These are phyloP conservation scores for Veloporphyrellus conicus DNA, from an alignment of 1,284 basidiomycete species.

Conservation along the genomic window DNA sequence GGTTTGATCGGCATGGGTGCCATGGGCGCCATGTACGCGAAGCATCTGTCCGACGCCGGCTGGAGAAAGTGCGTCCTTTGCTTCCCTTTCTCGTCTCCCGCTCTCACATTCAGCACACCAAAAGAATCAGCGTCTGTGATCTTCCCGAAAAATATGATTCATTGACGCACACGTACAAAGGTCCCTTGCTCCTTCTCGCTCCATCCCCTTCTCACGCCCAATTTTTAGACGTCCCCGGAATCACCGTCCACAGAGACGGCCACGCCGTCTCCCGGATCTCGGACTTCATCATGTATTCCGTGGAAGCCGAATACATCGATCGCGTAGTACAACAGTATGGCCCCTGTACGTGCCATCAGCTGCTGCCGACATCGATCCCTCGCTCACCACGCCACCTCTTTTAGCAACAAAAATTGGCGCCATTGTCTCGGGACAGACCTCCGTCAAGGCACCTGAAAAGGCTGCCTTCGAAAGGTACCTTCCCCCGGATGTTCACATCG, in stretches of 20 bases:
- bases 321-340: slow-evolving; percentile 85
- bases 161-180: slow-evolving; percentile 60
- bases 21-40: slow-evolving; percentile 95
- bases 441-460: slow-evolving; percentile 93
- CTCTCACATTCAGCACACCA: not conserved
- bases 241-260: slow-evolving; percentile 73
- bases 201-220: slow-evolving; percentile 3
- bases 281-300: slow-evolving; percentile 89
- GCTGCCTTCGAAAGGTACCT: slow-evolving; percentile 88
- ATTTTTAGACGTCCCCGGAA: slow-evolving; percentile 46
- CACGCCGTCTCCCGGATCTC: slow-evolving; percentile 80
- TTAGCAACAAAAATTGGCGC: slow-evolving; percentile 89
- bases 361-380: not conserved
- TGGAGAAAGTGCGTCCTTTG: slow-evolving; percentile 70
- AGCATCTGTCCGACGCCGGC: slow-evolving; percentile 68
- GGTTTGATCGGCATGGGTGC: slow-evolving; percentile 91
- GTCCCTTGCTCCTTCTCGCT: slow-evolving; percentile 35
- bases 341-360: slow-evolving; percentile 62
- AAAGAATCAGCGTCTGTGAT: slow-evolving; percentile 91
- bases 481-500: slow-evolving; percentile 82
- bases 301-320: slow-evolving; percentile 89
- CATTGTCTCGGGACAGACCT: slow-evolving; percentile 93
- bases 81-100: not conserved
- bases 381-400: not conserved
- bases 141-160: slow-evolving; percentile 71